These are phyloP conservation scores for Mycena vitilis DNA, from an alignment of 768 basidiomycete species.

Conservation along the genomic window DNA sequence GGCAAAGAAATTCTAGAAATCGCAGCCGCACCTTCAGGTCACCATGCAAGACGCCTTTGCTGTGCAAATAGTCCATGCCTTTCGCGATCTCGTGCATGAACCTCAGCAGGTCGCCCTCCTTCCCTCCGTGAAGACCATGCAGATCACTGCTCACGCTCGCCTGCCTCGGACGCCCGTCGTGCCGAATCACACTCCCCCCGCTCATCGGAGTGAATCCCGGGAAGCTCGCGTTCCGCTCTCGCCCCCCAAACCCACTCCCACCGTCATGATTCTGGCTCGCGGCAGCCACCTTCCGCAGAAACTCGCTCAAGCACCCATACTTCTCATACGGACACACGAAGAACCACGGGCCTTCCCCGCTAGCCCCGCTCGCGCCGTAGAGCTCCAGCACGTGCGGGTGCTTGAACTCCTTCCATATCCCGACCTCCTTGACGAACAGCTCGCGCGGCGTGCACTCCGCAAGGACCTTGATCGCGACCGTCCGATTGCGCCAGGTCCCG, in stretches of 20 bases:
- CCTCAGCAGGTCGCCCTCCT: conserved; percentile 61
- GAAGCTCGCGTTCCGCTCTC: conserved; percentile 35
- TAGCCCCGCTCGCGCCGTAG: conserved; percentile 81
- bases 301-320: conserved; percentile 68
- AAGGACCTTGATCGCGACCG: conserved; percentile 81
- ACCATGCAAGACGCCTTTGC: conserved; percentile 76
- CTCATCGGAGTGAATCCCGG: conserved; percentile 25
- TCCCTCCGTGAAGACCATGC: conserved; percentile 35
- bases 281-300: conserved; percentile 37
- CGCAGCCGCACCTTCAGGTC: conserved; percentile 74
- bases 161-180: conserved; percentile 28
- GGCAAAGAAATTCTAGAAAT: not conserved
- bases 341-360: conserved; percentile 80
- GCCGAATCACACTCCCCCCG: conserved; percentile 29
- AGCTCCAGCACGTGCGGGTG: conserved; percentile 81
- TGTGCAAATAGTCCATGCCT: conserved; percentile 87
- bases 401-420: conserved; percentile 75
- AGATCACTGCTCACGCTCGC: conserved; percentile 31
- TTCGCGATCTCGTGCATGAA: conserved; percentile 81
- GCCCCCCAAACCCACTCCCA: conserved; percentile 36
- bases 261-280: conserved; percentile 35
- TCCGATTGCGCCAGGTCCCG: conserved; percentile 76
- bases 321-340: conserved; percentile 80
- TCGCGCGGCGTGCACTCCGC: conserved; percentile 68
- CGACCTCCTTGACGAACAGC: conserved; percentile 77